A percentile compares a stretch with the other conserved stretches of the same genome.
phyloP scores from a whole-genome alignment of 1,284 basidiomycete species.

The Malassezia pachydermatis region DNA sequence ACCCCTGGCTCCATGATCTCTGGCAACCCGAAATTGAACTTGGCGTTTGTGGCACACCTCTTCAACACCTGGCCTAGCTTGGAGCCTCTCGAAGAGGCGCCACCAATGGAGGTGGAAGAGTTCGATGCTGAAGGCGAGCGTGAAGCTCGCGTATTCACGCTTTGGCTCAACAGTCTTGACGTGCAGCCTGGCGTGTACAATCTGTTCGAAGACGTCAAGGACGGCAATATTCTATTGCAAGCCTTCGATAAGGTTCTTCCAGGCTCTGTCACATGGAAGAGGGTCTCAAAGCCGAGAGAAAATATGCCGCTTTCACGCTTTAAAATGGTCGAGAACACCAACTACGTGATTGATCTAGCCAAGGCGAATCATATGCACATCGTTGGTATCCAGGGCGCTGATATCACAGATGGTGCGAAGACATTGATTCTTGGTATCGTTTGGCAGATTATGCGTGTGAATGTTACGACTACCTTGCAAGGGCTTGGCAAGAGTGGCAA shows the following conservation, averaged over 20 bases:
- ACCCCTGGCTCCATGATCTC: conserved; percentile 79
- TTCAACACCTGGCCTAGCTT: conserved; percentile 84
- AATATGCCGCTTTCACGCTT: conserved; percentile 75
- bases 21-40: conserved; percentile 94
- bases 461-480: conserved; percentile 81
- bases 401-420: conserved; percentile 83
- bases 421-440: conserved; percentile 90
- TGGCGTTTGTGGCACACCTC: conserved; percentile 94
- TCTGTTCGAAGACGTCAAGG: conserved; percentile 84
- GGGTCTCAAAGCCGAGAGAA: conserved; percentile 82
- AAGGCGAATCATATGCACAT: conserved; percentile 87
- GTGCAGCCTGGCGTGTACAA: conserved; percentile 94
- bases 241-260: conserved; percentile 93
- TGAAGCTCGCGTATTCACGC: conserved; percentile 90
- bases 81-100: conserved; percentile 72
- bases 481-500: conserved; percentile 64
- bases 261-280: conserved; percentile 81
- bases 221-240: conserved; percentile 80
- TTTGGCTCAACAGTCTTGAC: conserved; percentile 93
- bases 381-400: conserved; percentile 92
- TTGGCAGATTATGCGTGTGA: conserved; percentile 93
- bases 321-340: conserved; percentile 96
- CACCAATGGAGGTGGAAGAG: conserved; percentile 69
- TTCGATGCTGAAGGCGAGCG: conserved; percentile 98
- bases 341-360: conserved; percentile 85